phyloP scores from a whole-genome alignment of 768 basidiomycete genomes.

The Strobilomyces dryophilus region DNA sequence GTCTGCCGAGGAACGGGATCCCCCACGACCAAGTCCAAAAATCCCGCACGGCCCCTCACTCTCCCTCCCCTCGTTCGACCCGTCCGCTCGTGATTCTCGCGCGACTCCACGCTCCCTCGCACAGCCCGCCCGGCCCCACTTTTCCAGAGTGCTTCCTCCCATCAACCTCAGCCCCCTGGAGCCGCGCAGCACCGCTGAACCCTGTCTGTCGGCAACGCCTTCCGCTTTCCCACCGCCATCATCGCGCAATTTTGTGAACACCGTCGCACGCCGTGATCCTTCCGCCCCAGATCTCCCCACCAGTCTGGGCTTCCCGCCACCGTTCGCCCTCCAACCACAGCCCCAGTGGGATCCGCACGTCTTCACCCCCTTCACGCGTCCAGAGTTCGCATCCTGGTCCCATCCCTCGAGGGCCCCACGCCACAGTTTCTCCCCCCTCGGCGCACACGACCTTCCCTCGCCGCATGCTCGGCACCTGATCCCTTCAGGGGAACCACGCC shows the following conservation, averaged over 20 bases:
- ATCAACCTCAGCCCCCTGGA: constrained; percentile 18
- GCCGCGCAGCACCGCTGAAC: constrained; percentile 11
- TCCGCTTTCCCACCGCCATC: constrained; percentile 26
- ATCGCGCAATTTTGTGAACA: constrained; percentile 13
- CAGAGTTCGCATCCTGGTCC: constrained; percentile 33
- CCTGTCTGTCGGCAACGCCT: constrained; percentile 19
- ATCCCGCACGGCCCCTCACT: constrained; percentile 3
- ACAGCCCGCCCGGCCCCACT: constrained; percentile 7
- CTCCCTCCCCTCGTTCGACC: constrained; percentile 8
- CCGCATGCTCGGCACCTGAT: constrained; percentile 10
- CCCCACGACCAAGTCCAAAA: constrained; percentile 14
- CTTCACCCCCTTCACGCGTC: constrained; percentile 36
- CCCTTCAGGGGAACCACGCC: constrained; percentile 14
- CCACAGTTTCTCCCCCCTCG: constrained; percentile 17
- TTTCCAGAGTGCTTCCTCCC: constrained; percentile 30
- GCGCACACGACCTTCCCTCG: constrained; percentile 5
- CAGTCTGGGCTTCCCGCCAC: constrained; percentile 39
- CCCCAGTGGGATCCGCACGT: constrained; percentile 59
- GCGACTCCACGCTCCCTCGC: constrained; percentile 6
- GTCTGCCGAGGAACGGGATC: constrained; percentile 18
- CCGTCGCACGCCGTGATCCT: constrained; percentile 16
- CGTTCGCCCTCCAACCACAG: constrained; percentile 62
- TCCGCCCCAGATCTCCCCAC: constrained; percentile 9
- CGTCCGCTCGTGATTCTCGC: constrained; percentile 11
- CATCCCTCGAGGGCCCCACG: constrained; percentile 29